Percentiles rank a stretch among this genome's conserved stretches.
These are phyloP conservation scores for Stephania japonica DNA, from an alignment of 164 flowering plant genomes.

Conservation along the genomic window DNA sequence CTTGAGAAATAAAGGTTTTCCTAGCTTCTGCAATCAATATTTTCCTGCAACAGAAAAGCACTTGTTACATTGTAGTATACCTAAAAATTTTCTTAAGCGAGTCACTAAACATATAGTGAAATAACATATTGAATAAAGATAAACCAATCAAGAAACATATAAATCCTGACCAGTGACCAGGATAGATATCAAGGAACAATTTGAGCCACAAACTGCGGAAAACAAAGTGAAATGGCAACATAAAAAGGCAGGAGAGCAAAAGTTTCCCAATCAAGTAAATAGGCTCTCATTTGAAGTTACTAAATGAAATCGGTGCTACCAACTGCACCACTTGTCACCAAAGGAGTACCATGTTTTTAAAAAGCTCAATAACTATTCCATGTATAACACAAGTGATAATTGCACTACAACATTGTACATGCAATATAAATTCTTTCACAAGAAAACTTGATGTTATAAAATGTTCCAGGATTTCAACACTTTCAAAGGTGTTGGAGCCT, in stretches of 20 bases:
- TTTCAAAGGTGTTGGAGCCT: not conserved
- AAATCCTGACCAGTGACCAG: not conserved
- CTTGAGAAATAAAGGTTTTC: constrained; percentile 38
- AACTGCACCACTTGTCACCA: not conserved
- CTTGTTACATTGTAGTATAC: not conserved
- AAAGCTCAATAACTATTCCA: not conserved
- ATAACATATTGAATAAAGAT: not conserved
- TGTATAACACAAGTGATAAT: not conserved
- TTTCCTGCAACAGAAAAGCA: constrained; percentile 39
- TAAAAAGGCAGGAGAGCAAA: not conserved
- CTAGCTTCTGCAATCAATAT: constrained; percentile 55
- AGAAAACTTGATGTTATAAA: not conserved
- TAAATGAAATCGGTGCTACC: not conserved
- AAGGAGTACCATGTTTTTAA: not conserved
- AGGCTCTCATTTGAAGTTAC: not conserved
- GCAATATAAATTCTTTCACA: not conserved
- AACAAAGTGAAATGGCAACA: not conserved
- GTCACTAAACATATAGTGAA: not conserved
- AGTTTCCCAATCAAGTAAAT: not conserved
- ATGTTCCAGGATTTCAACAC: not conserved
- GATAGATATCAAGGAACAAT: not conserved
- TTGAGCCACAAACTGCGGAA: not conserved
- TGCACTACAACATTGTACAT: not conserved
- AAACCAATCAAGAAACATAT: not conserved
- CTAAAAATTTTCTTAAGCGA: not conserved